Conservation (phyloP, 805 yeast species). For the Tetrapisispora fleetii region DNA sequence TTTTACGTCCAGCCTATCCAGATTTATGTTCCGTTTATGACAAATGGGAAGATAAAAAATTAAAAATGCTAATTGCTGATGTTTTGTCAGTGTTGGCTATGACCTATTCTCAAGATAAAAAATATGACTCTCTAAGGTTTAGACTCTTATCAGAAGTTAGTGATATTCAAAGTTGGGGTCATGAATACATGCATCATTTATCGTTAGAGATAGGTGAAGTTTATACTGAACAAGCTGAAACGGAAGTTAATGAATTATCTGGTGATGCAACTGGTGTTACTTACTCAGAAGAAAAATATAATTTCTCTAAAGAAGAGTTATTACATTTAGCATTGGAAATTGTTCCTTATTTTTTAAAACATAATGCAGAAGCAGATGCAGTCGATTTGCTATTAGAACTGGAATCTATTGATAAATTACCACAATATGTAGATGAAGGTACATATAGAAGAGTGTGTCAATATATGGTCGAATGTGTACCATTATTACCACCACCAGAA, state of each 20-base stretch:
- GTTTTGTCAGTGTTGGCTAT: slow-evolving; percentile 86
- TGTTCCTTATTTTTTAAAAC: slow-evolving; percentile 82
- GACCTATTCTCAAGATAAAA: slow-evolving; percentile 80
- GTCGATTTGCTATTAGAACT: slow-evolving; percentile 86
- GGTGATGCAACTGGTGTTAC: slow-evolving; percentile 6
- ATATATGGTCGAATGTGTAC: slow-evolving; percentile 94
- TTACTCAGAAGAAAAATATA: slow-evolving; percentile 8
- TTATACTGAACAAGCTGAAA: slow-evolving; percentile 45
- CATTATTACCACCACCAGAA: slow-evolving; percentile 90
- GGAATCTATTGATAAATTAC: slow-evolving; percentile 74
- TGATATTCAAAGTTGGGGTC: slow-evolving; percentile 86
- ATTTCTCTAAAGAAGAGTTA: slow-evolving; percentile 35
- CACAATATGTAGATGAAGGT: slow-evolving; percentile 73
- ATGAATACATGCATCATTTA: slow-evolving; percentile 91
- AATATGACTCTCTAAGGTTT: slow-evolving; percentile 69
- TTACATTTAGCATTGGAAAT: slow-evolving; percentile 61
- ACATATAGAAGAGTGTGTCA: slow-evolving; percentile 84
- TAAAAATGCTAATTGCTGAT: slow-evolving; percentile 64
- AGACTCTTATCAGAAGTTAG: slow-evolving; percentile 53
- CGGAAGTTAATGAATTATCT: slow-evolving; percentile 18
- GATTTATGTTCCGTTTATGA: slow-evolving; percentile 55
- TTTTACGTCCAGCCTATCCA: slow-evolving; percentile 79
- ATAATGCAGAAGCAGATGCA: slow-evolving; percentile 97
- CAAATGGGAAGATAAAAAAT: slow-evolving; percentile 46
- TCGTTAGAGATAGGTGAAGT: slow-evolving; percentile 92